Conservation (phyloP, 2,329 filamentous ascomycete species). For the Talaromyces sp. region DNA sequence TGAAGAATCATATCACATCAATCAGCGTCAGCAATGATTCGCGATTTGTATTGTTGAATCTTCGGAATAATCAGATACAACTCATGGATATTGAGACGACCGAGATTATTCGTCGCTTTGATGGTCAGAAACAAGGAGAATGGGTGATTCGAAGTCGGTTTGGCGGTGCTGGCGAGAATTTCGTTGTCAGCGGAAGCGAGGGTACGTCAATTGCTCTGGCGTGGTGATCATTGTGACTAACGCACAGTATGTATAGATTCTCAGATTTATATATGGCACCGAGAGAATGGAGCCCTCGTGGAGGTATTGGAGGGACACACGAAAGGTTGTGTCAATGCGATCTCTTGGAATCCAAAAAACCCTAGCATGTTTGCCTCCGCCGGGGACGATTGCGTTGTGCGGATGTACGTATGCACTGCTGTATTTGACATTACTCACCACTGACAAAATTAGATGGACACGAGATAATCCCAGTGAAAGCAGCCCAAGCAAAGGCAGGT, state of each 20-base stretch:
- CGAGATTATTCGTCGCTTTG: slow-evolving; percentile 69
- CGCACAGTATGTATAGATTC: slow-evolving; percentile 49
- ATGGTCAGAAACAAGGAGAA: slow-evolving; percentile 69
- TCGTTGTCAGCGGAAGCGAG: slow-evolving; percentile 88
- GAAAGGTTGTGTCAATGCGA: slow-evolving; percentile 75
- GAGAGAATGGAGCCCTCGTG: slow-evolving; percentile 71
- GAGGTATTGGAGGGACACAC: slow-evolving; percentile 73
- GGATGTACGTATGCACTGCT: slow-evolving; percentile 63
- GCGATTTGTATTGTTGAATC: slow-evolving; percentile 76
- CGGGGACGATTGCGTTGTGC: slow-evolving; percentile 79
- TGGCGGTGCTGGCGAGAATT: slow-evolving; percentile 87
- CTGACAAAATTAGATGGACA: slow-evolving; percentile 32
- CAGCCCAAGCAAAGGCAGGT: slow-evolving; percentile 27
- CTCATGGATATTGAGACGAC: slow-evolving; percentile 74
- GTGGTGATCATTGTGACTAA: not conserved
- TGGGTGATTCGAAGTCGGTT: slow-evolving; percentile 80
- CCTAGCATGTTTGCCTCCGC: slow-evolving; percentile 84
- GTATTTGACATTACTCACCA: not conserved
- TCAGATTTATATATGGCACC: slow-evolving; percentile 85
- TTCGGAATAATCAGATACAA: slow-evolving; percentile 71
- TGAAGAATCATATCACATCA: slow-evolving; percentile 70
- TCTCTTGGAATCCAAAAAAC: slow-evolving; percentile 83
- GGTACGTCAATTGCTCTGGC: slow-evolving; percentile 49
- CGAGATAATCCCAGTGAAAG: slow-evolving; percentile 30
- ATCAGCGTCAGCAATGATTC: slow-evolving; percentile 79